These are phyloP conservation scores for Magnolia changhungtana DNA, from an alignment of 164 flowering plant genomes.

Conservation along the genomic window DNA sequence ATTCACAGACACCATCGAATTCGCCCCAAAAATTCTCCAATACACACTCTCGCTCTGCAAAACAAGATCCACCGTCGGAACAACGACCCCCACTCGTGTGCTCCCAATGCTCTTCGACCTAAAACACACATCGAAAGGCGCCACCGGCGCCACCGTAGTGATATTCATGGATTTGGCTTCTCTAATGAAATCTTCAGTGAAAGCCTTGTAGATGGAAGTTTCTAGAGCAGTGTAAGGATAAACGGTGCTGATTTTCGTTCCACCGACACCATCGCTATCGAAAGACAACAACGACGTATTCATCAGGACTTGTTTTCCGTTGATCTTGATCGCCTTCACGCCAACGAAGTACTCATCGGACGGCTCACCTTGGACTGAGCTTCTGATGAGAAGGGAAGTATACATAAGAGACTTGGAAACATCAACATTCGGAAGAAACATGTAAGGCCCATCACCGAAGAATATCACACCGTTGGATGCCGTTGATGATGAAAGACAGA, in stretches of 20 bases:
- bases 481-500: slow-evolving; percentile 26
- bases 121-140: slow-evolving; percentile 46
- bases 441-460: slow-evolving; percentile 36
- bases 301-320: slow-evolving; percentile 5
- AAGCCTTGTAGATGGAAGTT: slow-evolving; percentile 29
- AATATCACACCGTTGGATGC: slow-evolving; percentile 29
- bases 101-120: slow-evolving; percentile 14
- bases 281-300: slow-evolving; percentile 19
- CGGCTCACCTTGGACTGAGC: not conserved
- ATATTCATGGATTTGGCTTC: slow-evolving; percentile 6
- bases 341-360: slow-evolving; percentile 33
- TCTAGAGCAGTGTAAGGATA: slow-evolving; percentile 45
- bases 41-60: slow-evolving; percentile 22
- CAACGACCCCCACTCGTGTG: slow-evolving; percentile 16
- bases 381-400: slow-evolving; percentile 29
- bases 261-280: slow-evolving; percentile 16
- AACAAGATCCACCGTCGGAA: slow-evolving; percentile 40
- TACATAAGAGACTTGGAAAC: slow-evolving; percentile 19
- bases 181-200: slow-evolving; percentile 20
- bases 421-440: slow-evolving; percentile 24
- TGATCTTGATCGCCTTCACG: slow-evolving; percentile 24
- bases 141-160: slow-evolving; percentile 22
- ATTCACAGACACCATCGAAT: slow-evolving; percentile 33
- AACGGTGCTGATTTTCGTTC: slow-evolving; percentile 47
- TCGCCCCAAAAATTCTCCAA: slow-evolving; percentile 44